Percentiles rank a stretch among this genome's conserved stretches.
Evolutionary conservation across 768 basidiomycete species (phyloP).

Genomic region (Podaxis carcinomalis): DNA sequence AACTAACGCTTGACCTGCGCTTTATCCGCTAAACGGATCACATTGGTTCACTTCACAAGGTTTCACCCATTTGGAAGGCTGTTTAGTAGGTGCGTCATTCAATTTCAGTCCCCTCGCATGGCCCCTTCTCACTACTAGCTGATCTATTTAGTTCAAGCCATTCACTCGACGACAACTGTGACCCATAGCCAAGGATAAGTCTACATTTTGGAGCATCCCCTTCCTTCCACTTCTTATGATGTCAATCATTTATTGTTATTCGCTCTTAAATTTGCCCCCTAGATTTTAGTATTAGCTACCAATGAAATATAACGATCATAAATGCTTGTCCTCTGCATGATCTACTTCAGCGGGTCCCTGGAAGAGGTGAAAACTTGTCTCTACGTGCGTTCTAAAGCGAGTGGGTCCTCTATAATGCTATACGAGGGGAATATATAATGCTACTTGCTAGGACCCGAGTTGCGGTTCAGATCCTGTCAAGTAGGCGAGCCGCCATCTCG

Average conservation of each 20-base stretch:
- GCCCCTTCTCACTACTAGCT: background rate
- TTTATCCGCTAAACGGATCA: background rate
- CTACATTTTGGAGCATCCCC: background rate
- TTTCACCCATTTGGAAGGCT: background rate
- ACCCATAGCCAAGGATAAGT: background rate
- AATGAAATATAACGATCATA: background rate
- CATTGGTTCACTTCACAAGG: background rate
- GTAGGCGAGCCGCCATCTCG: conserved; percentile 80
- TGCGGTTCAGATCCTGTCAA: conserved; percentile 36
- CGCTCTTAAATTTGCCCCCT: background rate
- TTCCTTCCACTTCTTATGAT: background rate
- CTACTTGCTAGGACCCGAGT: background rate
- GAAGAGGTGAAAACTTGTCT: background rate
- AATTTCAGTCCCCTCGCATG: background rate
- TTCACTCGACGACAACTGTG: background rate
- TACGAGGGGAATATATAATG: background rate
- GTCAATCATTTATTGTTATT: background rate
- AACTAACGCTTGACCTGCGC: background rate
- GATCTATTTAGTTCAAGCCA: background rate
- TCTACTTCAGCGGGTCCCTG: background rate
- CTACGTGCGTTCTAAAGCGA: conserved; percentile 1
- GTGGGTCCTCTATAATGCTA: background rate
- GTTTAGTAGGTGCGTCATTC: background rate
- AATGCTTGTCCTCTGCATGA: background rate
- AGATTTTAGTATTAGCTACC: background rate